Conservation (phyloP, 441 rosid species). For the Populus hybrid region DNA sequence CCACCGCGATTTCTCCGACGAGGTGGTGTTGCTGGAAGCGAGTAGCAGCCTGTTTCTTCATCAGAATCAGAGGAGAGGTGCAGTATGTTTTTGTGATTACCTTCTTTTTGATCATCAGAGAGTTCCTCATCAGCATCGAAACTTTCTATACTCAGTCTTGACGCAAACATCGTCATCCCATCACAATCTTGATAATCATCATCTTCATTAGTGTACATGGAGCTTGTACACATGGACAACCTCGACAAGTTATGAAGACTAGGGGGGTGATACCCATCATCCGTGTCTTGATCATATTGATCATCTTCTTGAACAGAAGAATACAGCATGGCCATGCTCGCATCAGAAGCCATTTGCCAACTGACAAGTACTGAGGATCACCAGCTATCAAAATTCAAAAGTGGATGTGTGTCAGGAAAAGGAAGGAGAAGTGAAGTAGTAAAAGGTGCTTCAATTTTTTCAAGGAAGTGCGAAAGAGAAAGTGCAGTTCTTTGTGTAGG, state of each 20-base stretch:
- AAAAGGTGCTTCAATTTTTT: background rate
- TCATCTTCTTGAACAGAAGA: conserved; percentile 38
- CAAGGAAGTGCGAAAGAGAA: background rate
- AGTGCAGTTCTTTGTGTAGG: background rate
- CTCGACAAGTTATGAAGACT: conserved; percentile 51
- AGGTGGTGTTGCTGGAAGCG: conserved; percentile 52
- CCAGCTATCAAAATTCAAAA: background rate
- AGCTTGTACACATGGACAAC: conserved; percentile 64
- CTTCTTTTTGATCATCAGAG: conserved; percentile 44
- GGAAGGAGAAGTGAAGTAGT: background rate
- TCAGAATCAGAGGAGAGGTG: conserved; percentile 51
- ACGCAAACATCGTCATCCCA: conserved; percentile 29
- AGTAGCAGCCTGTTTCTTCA: conserved; percentile 40
- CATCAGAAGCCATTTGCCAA: conserved; percentile 44
- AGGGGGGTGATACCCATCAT: conserved; percentile 31
- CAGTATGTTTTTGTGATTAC: conserved; percentile 18
- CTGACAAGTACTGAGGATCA: background rate
- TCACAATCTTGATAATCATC: conserved; percentile 26
- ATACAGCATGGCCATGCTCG: conserved; percentile 30
- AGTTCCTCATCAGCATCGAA: conserved; percentile 74
- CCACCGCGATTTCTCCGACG: conserved; percentile 35
- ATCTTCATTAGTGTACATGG: conserved; percentile 42
- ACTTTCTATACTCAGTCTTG: conserved; percentile 50
- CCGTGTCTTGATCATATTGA: conserved; percentile 27
- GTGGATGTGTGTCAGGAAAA: background rate